A percentile compares a stretch with the other conserved stretches of the same genome.
Evolutionary conservation across 176 grass and related monocot species (phyloP).

Genomic region (Dactylis glomerata): DNA sequence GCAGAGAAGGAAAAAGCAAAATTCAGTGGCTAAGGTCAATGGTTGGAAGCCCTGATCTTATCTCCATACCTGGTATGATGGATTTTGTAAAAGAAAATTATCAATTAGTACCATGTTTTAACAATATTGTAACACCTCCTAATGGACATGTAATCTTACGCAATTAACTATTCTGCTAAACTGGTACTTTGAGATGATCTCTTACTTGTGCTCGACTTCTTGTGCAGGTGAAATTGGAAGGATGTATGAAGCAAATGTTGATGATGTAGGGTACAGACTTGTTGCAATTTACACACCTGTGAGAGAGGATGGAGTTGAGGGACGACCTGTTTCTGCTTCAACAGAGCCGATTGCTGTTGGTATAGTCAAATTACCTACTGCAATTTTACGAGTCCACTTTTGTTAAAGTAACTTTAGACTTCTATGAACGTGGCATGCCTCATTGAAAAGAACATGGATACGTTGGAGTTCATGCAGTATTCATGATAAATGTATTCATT

Average conservation of each 20-base stretch:
- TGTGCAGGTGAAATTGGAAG: constrained; percentile 72
- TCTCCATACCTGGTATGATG: constrained; percentile 87
- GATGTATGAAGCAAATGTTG: constrained; percentile 97
- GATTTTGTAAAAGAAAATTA: constrained; percentile 1
- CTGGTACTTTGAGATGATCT: neutral
- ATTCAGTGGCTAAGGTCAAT: constrained; percentile 96
- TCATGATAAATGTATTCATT: neutral
- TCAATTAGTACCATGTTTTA: neutral
- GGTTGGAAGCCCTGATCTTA: constrained; percentile 98
- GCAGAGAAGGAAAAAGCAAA: constrained; percentile 96
- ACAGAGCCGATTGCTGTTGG: constrained; percentile 91
- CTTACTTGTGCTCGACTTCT: constrained; percentile 22
- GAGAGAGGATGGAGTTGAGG: constrained; percentile 91
- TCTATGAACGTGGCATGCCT: neutral
- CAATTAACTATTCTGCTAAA: constrained; percentile 7
- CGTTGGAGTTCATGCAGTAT: neutral
- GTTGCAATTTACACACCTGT: constrained; percentile 93
- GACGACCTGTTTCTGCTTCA: constrained; percentile 87
- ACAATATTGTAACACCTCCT: neutral
- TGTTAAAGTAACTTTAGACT: neutral
- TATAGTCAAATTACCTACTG: constrained; percentile 40
- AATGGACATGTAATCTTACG: neutral
- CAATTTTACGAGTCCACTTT: neutral
- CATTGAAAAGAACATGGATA: neutral
- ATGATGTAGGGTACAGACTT: constrained; percentile 92